phyloP scores from a whole-genome alignment of 495 filamentous ascomycete genomes.

The Aspergillus indologenus region DNA sequence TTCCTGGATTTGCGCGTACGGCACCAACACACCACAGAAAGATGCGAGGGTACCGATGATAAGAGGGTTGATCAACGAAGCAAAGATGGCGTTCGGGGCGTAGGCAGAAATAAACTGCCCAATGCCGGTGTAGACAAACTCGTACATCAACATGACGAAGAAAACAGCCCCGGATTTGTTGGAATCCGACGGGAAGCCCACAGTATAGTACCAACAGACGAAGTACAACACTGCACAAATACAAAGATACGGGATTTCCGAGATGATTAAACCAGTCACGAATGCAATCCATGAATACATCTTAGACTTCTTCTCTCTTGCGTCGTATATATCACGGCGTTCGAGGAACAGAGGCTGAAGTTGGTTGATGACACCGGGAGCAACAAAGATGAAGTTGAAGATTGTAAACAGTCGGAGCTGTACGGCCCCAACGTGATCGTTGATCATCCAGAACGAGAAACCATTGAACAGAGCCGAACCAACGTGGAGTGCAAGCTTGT shows the following conservation, averaged over 20 bases:
- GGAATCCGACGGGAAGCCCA: constrained; percentile 38
- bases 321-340: constrained; percentile 52
- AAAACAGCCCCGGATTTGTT: constrained; percentile 54
- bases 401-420: constrained; percentile 44
- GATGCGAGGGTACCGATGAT: constrained; percentile 57
- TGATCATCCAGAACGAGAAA: constrained; percentile 45
- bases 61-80: constrained; percentile 54
- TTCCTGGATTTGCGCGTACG: constrained; percentile 46
- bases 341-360: constrained; percentile 55
- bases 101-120: constrained; percentile 60
- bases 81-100: constrained; percentile 54
- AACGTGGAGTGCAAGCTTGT: constrained; percentile 51
- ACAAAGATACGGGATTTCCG: constrained; percentile 54
- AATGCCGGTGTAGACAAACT: constrained; percentile 58
- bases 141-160: constrained; percentile 55
- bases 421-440: constrained; percentile 26
- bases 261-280: constrained; percentile 47
- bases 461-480: constrained; percentile 42
- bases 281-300: constrained; percentile 58
- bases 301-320: constrained; percentile 51
- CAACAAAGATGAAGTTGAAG: constrained; percentile 53
- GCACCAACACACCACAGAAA: constrained; percentile 50
- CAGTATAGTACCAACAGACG: constrained; percentile 54
- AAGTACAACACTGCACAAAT: constrained; percentile 52
- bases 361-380: constrained; percentile 50